These are phyloP conservation scores for Ambrosia trifida DNA, from an alignment of 129 eudicot species.

Conservation along the genomic window DNA sequence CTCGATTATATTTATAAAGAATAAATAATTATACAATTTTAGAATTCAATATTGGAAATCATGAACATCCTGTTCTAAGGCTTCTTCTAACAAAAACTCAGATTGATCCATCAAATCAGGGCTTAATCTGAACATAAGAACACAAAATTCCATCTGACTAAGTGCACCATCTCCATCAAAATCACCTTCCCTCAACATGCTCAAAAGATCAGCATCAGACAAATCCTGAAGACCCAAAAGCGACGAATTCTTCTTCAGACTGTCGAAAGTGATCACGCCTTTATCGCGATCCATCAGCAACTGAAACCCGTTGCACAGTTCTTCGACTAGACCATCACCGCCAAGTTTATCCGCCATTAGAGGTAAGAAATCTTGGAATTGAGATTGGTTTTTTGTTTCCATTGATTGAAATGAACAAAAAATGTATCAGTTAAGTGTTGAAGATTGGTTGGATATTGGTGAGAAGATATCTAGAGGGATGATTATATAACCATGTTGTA, in stretches of 20 bases:
- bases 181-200: conserved; percentile 37
- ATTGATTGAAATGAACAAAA: background rate
- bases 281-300: too few relatives aligned
- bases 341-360: too few relatives aligned
- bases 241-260: too few relatives aligned
- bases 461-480: background rate
- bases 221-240: too few relatives aligned
- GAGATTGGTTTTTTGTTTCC: too few relatives aligned
- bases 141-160: conserved; percentile 81
- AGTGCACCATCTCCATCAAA: conserved; percentile 67
- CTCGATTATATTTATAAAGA: too few relatives aligned
- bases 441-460: conserved; percentile 15
- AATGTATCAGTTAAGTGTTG: background rate
- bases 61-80: conserved; percentile 42
- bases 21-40: too few relatives aligned
- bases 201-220: too few relatives aligned
- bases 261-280: too few relatives aligned
- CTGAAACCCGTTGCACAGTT: too few relatives aligned
- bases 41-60: background rate
- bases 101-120: conserved; percentile 61
- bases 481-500: conserved; percentile 8
- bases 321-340: too few relatives aligned
- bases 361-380: too few relatives aligned
- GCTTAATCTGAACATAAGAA: conserved; percentile 4
- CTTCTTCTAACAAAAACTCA: conserved; percentile 57